These are phyloP conservation scores for Monsonia emarginata DNA, from an alignment of 441 rosid species.

Conservation along the genomic window DNA sequence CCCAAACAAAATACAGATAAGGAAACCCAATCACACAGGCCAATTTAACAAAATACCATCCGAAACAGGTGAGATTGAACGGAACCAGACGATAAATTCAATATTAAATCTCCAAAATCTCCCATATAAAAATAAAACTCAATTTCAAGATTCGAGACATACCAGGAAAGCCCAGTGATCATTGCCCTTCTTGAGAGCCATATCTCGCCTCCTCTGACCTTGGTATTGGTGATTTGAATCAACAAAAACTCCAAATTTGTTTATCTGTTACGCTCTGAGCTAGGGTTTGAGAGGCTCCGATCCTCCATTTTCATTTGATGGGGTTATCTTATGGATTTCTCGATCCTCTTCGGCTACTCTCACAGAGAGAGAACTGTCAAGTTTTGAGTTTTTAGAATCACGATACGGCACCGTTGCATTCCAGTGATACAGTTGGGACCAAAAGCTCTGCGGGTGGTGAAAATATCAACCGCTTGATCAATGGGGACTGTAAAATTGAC, in stretches of 20 bases:
- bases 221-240: not conserved
- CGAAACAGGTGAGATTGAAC: not conserved
- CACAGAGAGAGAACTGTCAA: too few species aligned
- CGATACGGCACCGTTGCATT: not conserved
- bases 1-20: not conserved
- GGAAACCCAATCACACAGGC: not conserved
- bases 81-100: not conserved
- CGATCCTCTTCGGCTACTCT: too few species aligned
- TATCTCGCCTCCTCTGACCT: conserved; percentile 8
- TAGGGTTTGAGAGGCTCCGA: not conserved
- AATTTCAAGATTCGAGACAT: conserved; percentile 5
- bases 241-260: not conserved
- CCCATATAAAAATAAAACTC: not conserved
- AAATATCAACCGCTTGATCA: not conserved
- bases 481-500: not conserved
- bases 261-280: not conserved
- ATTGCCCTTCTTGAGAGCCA: conserved; percentile 26
- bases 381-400: not conserved
- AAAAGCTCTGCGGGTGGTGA: not conserved
- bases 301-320: conserved; percentile 16
- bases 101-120: not conserved
- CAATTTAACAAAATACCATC: not conserved
- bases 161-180: conserved; percentile 65
- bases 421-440: not conserved
- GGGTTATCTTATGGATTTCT: too few species aligned